Conservation (phyloP, 164 flowering plant genomes). For the Magnolia kwangsiensis region DNA sequence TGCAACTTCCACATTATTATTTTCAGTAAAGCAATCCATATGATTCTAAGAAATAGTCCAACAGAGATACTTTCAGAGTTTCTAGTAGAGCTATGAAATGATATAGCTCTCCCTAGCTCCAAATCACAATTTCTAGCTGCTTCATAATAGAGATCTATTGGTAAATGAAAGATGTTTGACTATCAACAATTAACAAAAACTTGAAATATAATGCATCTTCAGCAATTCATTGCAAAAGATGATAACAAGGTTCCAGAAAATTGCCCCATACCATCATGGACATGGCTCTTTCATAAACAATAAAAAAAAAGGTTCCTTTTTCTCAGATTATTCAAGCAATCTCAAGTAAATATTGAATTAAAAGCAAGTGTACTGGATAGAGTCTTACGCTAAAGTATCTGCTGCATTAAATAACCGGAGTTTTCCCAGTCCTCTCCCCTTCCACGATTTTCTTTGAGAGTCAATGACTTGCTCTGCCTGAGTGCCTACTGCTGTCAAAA, state of each 20-base stretch:
- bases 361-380: not conserved
- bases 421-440: constrained; percentile 54
- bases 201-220: not conserved
- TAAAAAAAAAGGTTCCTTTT: not conserved
- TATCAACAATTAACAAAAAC: not conserved
- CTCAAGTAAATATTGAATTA: not conserved
- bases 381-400: constrained; percentile 71
- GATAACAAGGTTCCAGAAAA: not conserved
- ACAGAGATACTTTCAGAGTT: too few relatives aligned
- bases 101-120: not conserved
- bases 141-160: not conserved
- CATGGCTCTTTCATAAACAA: not conserved
- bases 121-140: not conserved
- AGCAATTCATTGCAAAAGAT: not conserved
- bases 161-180: not conserved
- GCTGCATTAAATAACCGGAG: constrained; percentile 81
- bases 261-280: not conserved
- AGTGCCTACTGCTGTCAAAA: constrained; percentile 78
- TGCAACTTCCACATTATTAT: too few relatives aligned
- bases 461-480: constrained; percentile 52
- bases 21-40: too few relatives aligned
- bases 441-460: constrained; percentile 51
- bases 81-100: too few relatives aligned
- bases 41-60: too few relatives aligned
- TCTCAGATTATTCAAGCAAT: not conserved